phyloP scores from a whole-genome alignment of 2,329 filamentous ascomycete species.

The Juglanconis oblonga region DNA sequence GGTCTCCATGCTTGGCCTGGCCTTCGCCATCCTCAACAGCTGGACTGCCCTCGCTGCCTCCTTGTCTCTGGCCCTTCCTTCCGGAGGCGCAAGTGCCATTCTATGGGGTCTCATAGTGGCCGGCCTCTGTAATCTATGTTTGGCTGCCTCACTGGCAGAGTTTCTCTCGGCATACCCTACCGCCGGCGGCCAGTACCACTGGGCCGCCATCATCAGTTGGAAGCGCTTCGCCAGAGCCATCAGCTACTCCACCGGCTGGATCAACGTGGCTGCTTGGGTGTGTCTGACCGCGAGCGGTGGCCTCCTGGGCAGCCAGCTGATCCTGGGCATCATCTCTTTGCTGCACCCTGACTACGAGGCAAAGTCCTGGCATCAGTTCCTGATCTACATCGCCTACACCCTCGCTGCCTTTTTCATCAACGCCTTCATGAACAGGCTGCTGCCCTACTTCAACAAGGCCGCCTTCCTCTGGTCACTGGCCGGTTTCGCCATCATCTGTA shows the following conservation, averaged over 20 bases:
- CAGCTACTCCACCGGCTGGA: slow-evolving; percentile 72
- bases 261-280: slow-evolving; percentile 70
- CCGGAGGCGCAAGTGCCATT: slow-evolving; percentile 65
- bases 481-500: slow-evolving; percentile 68
- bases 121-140: slow-evolving; percentile 66
- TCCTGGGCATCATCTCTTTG: slow-evolving; percentile 63
- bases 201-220: slow-evolving; percentile 65
- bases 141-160: slow-evolving; percentile 68
- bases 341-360: slow-evolving; percentile 55
- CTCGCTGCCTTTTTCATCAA: slow-evolving; percentile 62
- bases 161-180: slow-evolving; percentile 64
- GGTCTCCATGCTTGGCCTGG: slow-evolving; percentile 45
- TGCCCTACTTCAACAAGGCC: slow-evolving; percentile 65
- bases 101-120: slow-evolving; percentile 68
- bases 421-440: slow-evolving; percentile 57
- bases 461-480: slow-evolving; percentile 70
- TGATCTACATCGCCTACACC: slow-evolving; percentile 67
- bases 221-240: slow-evolving; percentile 58
- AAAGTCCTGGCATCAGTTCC: slow-evolving; percentile 68
- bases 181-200: slow-evolving; percentile 66
- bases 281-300: slow-evolving; percentile 66
- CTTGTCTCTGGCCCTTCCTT: slow-evolving; percentile 55
- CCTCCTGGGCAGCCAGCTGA: slow-evolving; percentile 63
- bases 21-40: slow-evolving; percentile 48
- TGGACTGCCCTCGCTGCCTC: slow-evolving; percentile 49